Evolutionary conservation across 352 stramenopile species (phyloP).

Genomic region (Bremia lactucae): DNA sequence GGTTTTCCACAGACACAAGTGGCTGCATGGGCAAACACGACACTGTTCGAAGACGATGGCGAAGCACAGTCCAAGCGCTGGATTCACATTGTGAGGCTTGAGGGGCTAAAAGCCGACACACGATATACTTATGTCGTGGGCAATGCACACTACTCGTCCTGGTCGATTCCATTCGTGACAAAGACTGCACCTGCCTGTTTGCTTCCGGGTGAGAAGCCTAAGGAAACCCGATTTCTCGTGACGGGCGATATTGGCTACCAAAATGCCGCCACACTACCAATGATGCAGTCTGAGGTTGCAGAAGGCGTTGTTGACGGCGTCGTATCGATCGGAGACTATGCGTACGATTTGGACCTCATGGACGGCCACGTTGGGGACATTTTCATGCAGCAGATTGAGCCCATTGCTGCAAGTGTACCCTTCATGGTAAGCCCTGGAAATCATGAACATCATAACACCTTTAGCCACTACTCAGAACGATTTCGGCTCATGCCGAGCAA

Average conservation of each 20-base stretch:
- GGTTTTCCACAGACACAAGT: slow-evolving; percentile 18
- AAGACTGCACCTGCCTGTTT: slow-evolving; percentile 40
- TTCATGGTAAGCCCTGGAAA: slow-evolving; percentile 88
- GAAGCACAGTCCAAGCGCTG: slow-evolving; percentile 38
- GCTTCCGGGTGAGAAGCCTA: slow-evolving; percentile 6
- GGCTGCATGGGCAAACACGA: slow-evolving; percentile 36
- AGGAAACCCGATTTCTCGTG: slow-evolving; percentile 61
- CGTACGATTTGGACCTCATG: slow-evolving; percentile 77
- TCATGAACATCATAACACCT: slow-evolving; percentile 79
- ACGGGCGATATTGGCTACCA: slow-evolving; percentile 82
- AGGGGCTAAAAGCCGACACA: slow-evolving; percentile 42
- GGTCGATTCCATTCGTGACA: slow-evolving; percentile 63
- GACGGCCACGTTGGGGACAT: slow-evolving; percentile 75
- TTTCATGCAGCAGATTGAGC: slow-evolving; percentile 85
- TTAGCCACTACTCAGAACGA: slow-evolving; percentile 76
- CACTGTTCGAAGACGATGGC: slow-evolving; percentile 48
- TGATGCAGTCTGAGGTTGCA: slow-evolving; percentile 79
- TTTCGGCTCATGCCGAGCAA: slow-evolving; percentile 79
- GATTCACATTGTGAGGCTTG: slow-evolving; percentile 55
- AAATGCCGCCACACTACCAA: slow-evolving; percentile 73
- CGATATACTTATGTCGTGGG: slow-evolving; percentile 76
- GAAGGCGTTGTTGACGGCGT: slow-evolving; percentile 61
- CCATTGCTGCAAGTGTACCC: slow-evolving; percentile 62
- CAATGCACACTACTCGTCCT: slow-evolving; percentile 48
- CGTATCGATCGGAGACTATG: slow-evolving; percentile 81